Conservation (phyloP, 2,329 filamentous ascomycete genomes). For the Fusarium secorum region DNA sequence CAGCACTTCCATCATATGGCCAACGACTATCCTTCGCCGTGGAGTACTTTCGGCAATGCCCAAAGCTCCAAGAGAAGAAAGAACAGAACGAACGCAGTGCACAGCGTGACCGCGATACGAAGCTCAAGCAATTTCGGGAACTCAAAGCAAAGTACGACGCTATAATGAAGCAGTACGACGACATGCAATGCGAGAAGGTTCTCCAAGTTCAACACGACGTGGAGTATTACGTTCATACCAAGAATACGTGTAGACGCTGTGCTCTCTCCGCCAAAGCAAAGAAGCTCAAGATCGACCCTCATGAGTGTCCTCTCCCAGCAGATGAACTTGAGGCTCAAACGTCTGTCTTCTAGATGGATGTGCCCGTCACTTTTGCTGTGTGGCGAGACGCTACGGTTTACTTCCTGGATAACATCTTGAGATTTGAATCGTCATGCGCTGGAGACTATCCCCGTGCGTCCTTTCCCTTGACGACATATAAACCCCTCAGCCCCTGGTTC, state of each 20-base stretch:
- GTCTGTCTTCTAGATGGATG: slow-evolving; percentile 61
- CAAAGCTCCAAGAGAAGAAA: slow-evolving; percentile 43
- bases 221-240: neutral
- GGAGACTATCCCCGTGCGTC: neutral
- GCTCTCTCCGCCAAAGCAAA: slow-evolving; percentile 42
- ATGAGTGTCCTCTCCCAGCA: slow-evolving; percentile 65
- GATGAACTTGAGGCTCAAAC: slow-evolving; percentile 49
- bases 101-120: neutral
- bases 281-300: slow-evolving; percentile 52
- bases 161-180: slow-evolving; percentile 14
- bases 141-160: slow-evolving; percentile 2
- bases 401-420: slow-evolving; percentile 52
- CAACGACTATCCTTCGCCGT: slow-evolving; percentile 22
- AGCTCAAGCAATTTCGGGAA: slow-evolving; percentile 14
- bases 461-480: slow-evolving; percentile 16
- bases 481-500: neutral
- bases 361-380: slow-evolving; percentile 50
- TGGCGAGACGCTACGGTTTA: slow-evolving; percentile 61
- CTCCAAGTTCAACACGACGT: neutral
- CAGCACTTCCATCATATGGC: slow-evolving; percentile 32
- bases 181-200: neutral
- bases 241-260: slow-evolving; percentile 51
- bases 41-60: slow-evolving; percentile 25
- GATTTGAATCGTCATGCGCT: neutral
- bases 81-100: slow-evolving; percentile 52